Base-by-base conservation (phyloP, 2,329 filamentous ascomycete species). In the Aspergillus glaucus region DNA sequence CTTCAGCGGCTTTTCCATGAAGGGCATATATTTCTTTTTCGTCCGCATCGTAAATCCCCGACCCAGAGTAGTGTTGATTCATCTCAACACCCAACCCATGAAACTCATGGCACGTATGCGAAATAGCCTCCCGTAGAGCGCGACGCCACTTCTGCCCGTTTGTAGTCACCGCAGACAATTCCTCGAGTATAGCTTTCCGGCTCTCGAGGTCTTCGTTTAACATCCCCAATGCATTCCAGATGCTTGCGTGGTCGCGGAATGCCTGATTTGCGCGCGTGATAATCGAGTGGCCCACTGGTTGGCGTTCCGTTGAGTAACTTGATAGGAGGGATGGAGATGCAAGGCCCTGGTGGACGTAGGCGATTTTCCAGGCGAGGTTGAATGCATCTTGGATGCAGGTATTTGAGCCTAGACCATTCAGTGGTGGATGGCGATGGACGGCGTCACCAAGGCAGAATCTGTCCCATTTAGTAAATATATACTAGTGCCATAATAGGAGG, bases 71-170 rank as follows among this genome's bases (percentile, higher is more conserved):
- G 3, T 65, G 66, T 57, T 84, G 81, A 55, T 77, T 78, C 79
- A 82, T 82, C 55, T 82, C 79, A 12, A 78, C 67, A 1, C 80
- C 81, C 12, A 84, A 67, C 3, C 70, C 79, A 49, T 80, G 76
- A 51, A 78, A 79, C 57, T 79, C 79, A 46, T 71, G 70, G 1
- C 66, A 57, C 1, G 74, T 76, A 8, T 64, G 55, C 46, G 71
- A 62, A 22, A 80, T 68, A 2, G 68, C 74, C 2, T 63, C 53
- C 32, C 68, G 70, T 15, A 80, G 65, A 1, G 60, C 63, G 10
- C 60, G 55, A 7, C 77, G 61, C 17, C 74, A 62, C 15, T 55
- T 60, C 6, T 59, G 60, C 1, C 77, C 77, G 41, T 62, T 57
- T 0, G 64, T 54, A 0, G 66, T 68, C 1, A 63, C 55, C 15